Conservation (phyloP, 108 stramenopile species). For the Poteriospumella lacustris region DNA sequence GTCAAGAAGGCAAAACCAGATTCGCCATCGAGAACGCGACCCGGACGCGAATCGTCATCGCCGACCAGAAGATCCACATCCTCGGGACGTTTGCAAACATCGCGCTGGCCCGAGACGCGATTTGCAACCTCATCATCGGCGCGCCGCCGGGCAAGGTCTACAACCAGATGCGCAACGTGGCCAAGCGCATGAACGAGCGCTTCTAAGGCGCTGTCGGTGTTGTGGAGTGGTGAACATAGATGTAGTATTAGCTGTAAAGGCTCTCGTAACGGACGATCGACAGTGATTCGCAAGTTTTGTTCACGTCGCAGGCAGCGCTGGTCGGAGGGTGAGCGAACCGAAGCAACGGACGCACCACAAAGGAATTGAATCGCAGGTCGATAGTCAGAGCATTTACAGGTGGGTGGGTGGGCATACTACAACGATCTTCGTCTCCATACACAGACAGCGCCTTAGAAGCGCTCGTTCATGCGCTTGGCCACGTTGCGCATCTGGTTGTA, state of each 20-base stretch:
- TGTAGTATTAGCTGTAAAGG: too few species aligned
- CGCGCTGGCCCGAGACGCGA: slow-evolving; percentile 92
- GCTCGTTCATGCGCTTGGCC: slow-evolving; percentile 89
- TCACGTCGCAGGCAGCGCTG: too few species aligned
- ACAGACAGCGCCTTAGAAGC: slow-evolving; percentile 67
- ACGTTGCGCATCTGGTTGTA: slow-evolving; percentile 99
- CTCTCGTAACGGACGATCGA: too few species aligned
- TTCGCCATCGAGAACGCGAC: slow-evolving; percentile 99
- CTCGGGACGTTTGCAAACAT: slow-evolving; percentile 90
- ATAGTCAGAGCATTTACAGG: too few species aligned
- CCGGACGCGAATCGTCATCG: slow-evolving; percentile 90
- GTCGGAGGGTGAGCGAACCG: too few species aligned
- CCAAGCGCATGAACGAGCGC: slow-evolving; percentile 90
- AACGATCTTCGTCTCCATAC: too few species aligned
- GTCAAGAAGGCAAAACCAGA: slow-evolving; percentile 95
- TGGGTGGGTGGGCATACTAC: too few species aligned
- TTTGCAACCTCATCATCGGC: slow-evolving; percentile 95
- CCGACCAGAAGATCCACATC: slow-evolving; percentile 90
- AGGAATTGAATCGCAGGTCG: too few species aligned
- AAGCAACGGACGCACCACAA: too few species aligned
- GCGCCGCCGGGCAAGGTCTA: slow-evolving; percentile 99
- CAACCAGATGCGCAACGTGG: slow-evolving; percentile 97
- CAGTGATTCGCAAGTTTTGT: too few species aligned
- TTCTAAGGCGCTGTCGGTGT: slow-evolving; percentile 64
- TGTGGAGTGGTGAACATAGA: too few species aligned